Base-by-base conservation (phyloP, 345 rosid genomes). In the Euphorbia pulcherrima region DNA sequence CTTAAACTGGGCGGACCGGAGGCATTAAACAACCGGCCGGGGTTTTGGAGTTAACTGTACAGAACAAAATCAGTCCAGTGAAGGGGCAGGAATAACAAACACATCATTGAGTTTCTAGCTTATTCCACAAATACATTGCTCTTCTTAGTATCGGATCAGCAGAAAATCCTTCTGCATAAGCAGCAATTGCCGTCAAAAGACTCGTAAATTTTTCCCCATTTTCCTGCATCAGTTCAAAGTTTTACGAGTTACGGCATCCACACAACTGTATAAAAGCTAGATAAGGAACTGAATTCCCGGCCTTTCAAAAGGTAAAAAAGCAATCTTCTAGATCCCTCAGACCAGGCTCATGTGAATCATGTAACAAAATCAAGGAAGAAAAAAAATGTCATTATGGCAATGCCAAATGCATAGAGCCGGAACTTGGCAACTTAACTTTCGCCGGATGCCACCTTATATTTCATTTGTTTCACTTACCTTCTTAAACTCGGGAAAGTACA, bases 141-240 rank as follows among this genome's bases (percentile, higher is more conserved):
- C 91, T 85, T 79, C 88, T 75, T 40, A 90, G 84, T 70, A 90
- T 72, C 26, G 81, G 86, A 75, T 90, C 96, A 27, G 91, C 89
- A n/a, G 96, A 89, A 62, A 83, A 91, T 40, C 99, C 99, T 80
- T 94, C 92, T 5, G 97, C 97, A 62, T 89, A 89, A 20, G 93
- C 91, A 13, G 92, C 80, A 21, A 94, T 81, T 11, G 99, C 99
- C 0, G 64, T 79, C 72, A 94, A 69, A 24, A 94, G 87, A 77
- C 85, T 83, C n/a, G 78, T 82, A 75, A 88, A 85, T 71, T 87
- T 94, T 82, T 88, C 92, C 61, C 96, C 97, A 53, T 89, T 72
- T 72, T 94, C 96, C 96, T 91, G 88, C 55, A 78, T 26, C 57
- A 47, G 46, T 53, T 33, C 55, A 16, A 59, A 72, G 30, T 24